Percentiles rank a stretch among this genome's conserved stretches.
Evolutionary conservation across 2,329 filamentous ascomycete genomes (phyloP).

Genomic region (Chrysoporthe cubensis): DNA sequence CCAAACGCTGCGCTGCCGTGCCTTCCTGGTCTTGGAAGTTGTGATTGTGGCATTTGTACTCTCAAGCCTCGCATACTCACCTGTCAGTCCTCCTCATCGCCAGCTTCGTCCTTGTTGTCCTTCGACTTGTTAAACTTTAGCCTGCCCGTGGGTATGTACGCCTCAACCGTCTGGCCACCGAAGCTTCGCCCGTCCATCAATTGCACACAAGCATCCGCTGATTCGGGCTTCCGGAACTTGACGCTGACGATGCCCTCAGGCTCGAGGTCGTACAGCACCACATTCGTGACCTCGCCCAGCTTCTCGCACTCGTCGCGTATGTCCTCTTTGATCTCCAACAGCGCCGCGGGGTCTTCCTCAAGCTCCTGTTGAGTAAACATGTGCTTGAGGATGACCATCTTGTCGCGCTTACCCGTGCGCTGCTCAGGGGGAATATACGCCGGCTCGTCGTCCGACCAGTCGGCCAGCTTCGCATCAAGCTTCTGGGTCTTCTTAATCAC

Average conservation of each 20-base stretch:
- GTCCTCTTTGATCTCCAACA: conserved; percentile 93
- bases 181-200: conserved; percentile 83
- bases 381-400: conserved; percentile 83
- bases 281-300: conserved; percentile 85
- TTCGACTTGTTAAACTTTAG: conserved; percentile 75
- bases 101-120: conserved; percentile 55
- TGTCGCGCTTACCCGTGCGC: conserved; percentile 65
- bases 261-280: conserved; percentile 88
- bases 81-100: conserved; percentile 42
- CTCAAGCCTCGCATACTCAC: conserved; percentile 17
- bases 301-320: conserved; percentile 88
- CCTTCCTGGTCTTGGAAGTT: not conserved
- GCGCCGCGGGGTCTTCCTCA: conserved; percentile 78
- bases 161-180: conserved; percentile 71
- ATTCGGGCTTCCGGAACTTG: conserved; percentile 72
- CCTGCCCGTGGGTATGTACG: conserved; percentile 70
- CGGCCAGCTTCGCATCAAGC: conserved; percentile 85
- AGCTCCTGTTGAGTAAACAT: conserved; percentile 91
- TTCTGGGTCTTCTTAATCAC: conserved; percentile 91
- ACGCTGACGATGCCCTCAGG: conserved; percentile 83
- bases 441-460: conserved; percentile 92
- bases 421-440: conserved; percentile 50
- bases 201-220: conserved; percentile 73
- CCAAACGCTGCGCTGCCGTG: not conserved
- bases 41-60: not conserved